phyloP scores from a whole-genome alignment of 2,329 filamentous ascomycete genomes.

The Calonectria pseudoturangicola region DNA sequence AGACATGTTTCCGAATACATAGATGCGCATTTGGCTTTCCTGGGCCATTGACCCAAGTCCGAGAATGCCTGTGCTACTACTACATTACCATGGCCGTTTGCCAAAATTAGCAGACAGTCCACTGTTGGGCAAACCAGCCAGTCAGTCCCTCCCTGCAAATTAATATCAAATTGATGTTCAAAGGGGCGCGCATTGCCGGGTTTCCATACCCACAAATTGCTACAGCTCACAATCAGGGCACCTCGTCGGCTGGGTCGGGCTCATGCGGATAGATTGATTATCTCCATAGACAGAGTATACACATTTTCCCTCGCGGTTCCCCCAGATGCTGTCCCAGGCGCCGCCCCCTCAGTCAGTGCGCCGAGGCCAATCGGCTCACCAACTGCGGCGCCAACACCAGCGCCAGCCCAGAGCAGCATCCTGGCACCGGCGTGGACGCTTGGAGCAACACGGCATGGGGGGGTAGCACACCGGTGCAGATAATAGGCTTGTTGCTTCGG shows the following conservation, averaged over 20 bases:
- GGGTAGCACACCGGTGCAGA: conserved; percentile 36
- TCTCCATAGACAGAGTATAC: neutral
- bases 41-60: neutral
- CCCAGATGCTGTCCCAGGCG: conserved; percentile 12
- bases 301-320: conserved; percentile 3
- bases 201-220: conserved; percentile 19
- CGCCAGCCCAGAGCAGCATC: conserved; percentile 35
- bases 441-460: conserved; percentile 36
- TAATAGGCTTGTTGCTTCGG: conserved; percentile 25
- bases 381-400: conserved; percentile 25
- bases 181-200: conserved; percentile 11
- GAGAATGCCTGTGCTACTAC: conserved; percentile 20
- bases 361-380: conserved; percentile 29
- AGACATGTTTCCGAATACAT: neutral
- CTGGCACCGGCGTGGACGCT: conserved; percentile 33
- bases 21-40: conserved; percentile 18
- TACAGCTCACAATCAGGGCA: conserved; percentile 15
- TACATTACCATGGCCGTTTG: conserved; percentile 1
- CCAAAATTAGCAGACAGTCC: conserved; percentile 22
- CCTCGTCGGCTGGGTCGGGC: conserved; percentile 16
- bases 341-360: conserved; percentile 37
- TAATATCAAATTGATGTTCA: conserved; percentile 21
- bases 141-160: conserved; percentile 21
- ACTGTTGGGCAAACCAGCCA: conserved; percentile 18
- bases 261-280: neutral